Evolutionary conservation across 805 yeast genomes (phyloP).

Genomic region (Candida chauliodis): DNA sequence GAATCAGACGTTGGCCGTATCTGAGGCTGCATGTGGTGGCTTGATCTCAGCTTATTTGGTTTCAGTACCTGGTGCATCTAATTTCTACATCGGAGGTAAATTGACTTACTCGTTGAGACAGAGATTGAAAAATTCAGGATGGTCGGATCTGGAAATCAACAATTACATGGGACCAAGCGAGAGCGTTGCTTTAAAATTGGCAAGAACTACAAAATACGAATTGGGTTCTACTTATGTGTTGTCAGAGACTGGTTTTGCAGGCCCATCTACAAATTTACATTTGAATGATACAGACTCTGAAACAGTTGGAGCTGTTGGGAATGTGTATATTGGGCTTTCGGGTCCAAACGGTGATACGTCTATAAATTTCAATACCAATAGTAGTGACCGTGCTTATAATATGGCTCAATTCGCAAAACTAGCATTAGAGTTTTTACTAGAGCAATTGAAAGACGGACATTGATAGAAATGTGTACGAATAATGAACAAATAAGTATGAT

Average conservation of each 20-base stretch:
- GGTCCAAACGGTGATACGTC: slow-evolving; percentile 61
- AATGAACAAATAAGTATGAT: too few species aligned
- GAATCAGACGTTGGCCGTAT: slow-evolving; percentile 67
- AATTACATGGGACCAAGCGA: slow-evolving; percentile 81
- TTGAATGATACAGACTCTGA: slow-evolving; percentile 13
- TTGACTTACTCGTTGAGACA: slow-evolving; percentile 75
- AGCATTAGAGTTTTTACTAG: slow-evolving; percentile 60
- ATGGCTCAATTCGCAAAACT: slow-evolving; percentile 72
- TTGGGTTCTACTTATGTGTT: slow-evolving; percentile 79
- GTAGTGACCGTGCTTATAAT: slow-evolving; percentile 54
- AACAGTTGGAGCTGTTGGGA: slow-evolving; percentile 48
- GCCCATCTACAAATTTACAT: slow-evolving; percentile 53
- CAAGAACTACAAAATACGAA: slow-evolving; percentile 75
- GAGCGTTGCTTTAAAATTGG: slow-evolving; percentile 68
- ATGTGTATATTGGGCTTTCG: slow-evolving; percentile 66
- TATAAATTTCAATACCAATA: slow-evolving; percentile 42
- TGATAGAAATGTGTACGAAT: background rate
- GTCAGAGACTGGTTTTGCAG: slow-evolving; percentile 87
- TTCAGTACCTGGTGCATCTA: slow-evolving; percentile 81
- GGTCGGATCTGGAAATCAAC: slow-evolving; percentile 67
- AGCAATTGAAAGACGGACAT: slow-evolving; percentile 33
- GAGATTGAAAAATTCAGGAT: slow-evolving; percentile 70
- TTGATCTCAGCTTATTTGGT: slow-evolving; percentile 75
- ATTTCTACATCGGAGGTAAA: slow-evolving; percentile 81
- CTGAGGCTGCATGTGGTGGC: slow-evolving; percentile 92